phyloP scores from a whole-genome alignment of 2,329 filamentous ascomycete species.

The Colletotrichum costaricense region DNA sequence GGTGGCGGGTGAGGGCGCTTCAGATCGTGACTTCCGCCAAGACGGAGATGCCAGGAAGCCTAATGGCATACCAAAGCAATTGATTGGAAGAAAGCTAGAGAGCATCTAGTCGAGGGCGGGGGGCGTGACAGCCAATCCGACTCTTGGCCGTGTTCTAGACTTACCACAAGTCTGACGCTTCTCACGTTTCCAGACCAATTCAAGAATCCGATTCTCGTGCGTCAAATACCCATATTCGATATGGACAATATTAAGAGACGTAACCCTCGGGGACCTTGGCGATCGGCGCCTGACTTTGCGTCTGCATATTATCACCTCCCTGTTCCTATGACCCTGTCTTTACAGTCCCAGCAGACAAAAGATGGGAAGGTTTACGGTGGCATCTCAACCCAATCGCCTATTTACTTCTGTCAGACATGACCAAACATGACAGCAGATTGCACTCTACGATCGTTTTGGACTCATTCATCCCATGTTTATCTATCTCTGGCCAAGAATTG shows the following conservation, averaged over 20 bases:
- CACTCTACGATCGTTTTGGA: not conserved
- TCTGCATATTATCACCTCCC: not conserved
- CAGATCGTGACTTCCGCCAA: not conserved
- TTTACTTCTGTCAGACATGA: not conserved
- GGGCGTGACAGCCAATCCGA: not conserved
- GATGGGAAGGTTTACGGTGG: not conserved
- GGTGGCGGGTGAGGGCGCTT: not conserved
- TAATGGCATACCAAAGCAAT: not conserved
- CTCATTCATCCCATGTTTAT: not conserved
- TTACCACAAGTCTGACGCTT: not conserved
- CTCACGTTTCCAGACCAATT: not conserved
- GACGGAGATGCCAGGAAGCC: not conserved
- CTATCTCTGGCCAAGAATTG: not conserved
- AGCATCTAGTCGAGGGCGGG: not conserved
- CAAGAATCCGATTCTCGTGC: not conserved
- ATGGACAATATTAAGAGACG: not conserved
- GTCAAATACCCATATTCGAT: not conserved
- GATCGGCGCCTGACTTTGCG: not conserved
- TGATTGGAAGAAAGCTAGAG: not conserved
- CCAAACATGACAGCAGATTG: not conserved
- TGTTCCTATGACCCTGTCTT: not conserved
- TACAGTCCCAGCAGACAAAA: not conserved
- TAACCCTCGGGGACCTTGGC: not conserved
- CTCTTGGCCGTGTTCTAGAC: not conserved
- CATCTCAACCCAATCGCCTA: not conserved